Conservation (phyloP, 768 basidiomycete species). For the Lentinula sp. region DNA sequence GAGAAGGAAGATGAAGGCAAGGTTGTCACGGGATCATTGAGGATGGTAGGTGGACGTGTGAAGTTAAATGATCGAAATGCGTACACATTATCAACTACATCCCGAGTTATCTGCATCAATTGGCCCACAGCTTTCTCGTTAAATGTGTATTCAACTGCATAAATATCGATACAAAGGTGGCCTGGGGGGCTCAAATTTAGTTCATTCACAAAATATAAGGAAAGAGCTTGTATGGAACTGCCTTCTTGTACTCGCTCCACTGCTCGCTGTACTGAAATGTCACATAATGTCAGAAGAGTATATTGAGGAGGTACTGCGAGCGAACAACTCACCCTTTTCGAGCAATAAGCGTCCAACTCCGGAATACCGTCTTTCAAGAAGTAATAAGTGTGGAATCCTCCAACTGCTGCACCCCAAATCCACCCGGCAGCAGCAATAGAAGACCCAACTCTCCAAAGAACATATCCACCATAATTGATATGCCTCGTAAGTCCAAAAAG, state of each 20-base stretch:
- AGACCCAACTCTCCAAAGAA: constrained; percentile 17
- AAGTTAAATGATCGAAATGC: too few relatives aligned
- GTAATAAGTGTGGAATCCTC: not conserved
- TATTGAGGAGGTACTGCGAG: not conserved
- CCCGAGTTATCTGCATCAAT: too few relatives aligned
- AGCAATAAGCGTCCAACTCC: constrained; percentile 2
- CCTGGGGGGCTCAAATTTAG: too few relatives aligned
- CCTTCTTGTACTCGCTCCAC: not conserved
- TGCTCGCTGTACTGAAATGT: not conserved
- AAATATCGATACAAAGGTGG: too few relatives aligned
- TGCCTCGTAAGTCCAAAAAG: constrained; percentile 19
- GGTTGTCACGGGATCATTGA: too few relatives aligned
- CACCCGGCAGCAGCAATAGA: constrained; percentile 10
- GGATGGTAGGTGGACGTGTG: too few relatives aligned
- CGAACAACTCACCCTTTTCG: not conserved
- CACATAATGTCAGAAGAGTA: not conserved
- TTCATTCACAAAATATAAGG: not conserved
- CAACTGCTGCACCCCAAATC: not conserved
- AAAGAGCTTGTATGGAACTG: constrained; percentile 1
- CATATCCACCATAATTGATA: constrained; percentile 19
- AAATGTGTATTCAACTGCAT: too few relatives aligned
- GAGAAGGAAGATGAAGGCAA: too few relatives aligned
- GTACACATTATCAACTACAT: too few relatives aligned
- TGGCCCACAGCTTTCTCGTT: too few relatives aligned
- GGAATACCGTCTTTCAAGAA: not conserved